Percentiles rank a stretch among this genome's conserved stretches.
Conservation (phyloP, 108 stramenopile species). For the Stephanodiscus triporus region DNA sequence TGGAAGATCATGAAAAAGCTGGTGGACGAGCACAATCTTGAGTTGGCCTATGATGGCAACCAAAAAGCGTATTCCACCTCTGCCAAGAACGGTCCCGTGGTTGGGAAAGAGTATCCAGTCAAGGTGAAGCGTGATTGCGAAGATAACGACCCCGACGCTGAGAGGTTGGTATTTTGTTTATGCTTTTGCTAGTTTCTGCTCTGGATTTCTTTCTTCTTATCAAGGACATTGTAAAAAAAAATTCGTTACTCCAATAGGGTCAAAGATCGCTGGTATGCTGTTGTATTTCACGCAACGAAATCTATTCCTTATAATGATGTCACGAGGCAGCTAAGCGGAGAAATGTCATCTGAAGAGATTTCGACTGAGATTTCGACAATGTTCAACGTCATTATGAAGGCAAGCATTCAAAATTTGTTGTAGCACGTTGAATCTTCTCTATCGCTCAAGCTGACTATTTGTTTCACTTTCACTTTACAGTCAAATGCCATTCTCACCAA, state of each 20-base stretch:
- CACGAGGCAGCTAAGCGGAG: neutral
- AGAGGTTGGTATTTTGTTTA: neutral
- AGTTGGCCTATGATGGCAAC: slow-evolving; percentile 10
- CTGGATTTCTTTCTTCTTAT: neutral
- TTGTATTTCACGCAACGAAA: neutral
- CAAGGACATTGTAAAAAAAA: neutral
- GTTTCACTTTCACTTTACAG: neutral
- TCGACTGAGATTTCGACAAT: neutral
- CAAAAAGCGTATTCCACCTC: slow-evolving; percentile 3
- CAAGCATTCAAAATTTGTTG: neutral
- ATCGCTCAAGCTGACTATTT: neutral
- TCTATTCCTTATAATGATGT: slow-evolving; percentile 6
- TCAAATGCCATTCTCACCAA: slow-evolving; percentile 6
- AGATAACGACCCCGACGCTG: slow-evolving; percentile 8
- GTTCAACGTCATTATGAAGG: slow-evolving; percentile 10
- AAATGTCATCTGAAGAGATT: slow-evolving; percentile 8
- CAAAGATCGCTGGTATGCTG: slow-evolving; percentile 8
- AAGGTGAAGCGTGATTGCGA: slow-evolving; percentile 17
- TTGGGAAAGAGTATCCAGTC: slow-evolving; percentile 7
- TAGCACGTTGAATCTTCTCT: neutral
- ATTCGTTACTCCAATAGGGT: no score
- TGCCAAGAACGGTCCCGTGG: neutral
- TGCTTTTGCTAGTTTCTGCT: neutral
- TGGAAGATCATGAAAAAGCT: slow-evolving; percentile 15
- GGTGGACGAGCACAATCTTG: slow-evolving; percentile 9